Evolutionary conservation across 805 yeast species (phyloP), one percentile per base, ranked within the genome.

Genomic region (Wickerhamomyces ciferrii): DNA sequence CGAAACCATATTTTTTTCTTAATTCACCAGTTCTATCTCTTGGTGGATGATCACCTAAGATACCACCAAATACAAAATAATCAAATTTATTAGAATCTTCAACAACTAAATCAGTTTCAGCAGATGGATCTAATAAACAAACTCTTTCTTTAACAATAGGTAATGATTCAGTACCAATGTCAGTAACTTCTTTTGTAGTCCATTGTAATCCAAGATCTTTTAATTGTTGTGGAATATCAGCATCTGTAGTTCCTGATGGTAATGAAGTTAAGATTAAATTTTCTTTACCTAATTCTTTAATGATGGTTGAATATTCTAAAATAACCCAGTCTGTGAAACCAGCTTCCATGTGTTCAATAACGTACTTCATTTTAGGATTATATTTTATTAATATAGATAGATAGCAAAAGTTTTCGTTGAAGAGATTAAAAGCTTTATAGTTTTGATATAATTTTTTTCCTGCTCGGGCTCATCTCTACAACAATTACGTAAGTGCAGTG

Each of bases 281-380:
- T 24, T 79, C 83, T 18, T 71, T 68, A 2, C 97, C 97, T 7
- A 92, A 83, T 50, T 92, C 97, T 45, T 78, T 72, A 42, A 90
- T 79, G 48, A 92, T 91, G 57, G 86, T 88, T 24, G 79, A 67
- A 66, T 92, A 92, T 59, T 92, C 99, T 6, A 94, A 72, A 25
- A 79, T 76, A 39, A 92, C 98, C 99, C 99, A 92, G 53, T 87
- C 94, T 53, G 96, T 88, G 75, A 92, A 89, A 1, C 96, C 98
- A 50, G 81, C 86, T 66, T 92, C 99, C 97, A 92, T 92, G 63
- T 92, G 99, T 66, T 92, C 99, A 44, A 92, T 90, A 44, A 94
- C 80, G 73, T 90, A 92, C 67, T 88, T 89, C 96, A 87, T 87
- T 24, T 35, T 53, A 24, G 10, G 27, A 7, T 24, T 5, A 6